These are phyloP conservation scores for Aspergillus alliaceus DNA, from an alignment of 2,329 filamentous ascomycete genomes.

Conservation along the genomic window DNA sequence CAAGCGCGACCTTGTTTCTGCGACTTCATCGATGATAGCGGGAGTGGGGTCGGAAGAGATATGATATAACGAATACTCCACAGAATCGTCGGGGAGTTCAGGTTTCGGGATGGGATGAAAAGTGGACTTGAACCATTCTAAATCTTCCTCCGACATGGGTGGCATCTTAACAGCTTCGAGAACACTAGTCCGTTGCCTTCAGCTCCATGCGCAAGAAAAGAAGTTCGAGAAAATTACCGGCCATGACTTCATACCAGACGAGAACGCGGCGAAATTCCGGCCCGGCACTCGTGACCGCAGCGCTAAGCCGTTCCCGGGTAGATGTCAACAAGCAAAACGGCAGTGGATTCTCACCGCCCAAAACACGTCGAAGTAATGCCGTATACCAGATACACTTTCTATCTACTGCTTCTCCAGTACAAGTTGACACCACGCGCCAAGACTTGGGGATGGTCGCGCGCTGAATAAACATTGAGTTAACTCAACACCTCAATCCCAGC, in stretches of 20 bases:
- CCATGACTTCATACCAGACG: constrained; percentile 35
- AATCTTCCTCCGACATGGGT: constrained; percentile 53
- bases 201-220: not conserved
- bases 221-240: constrained; percentile 12
- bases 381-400: not conserved
- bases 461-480: constrained; percentile 14
- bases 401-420: not conserved
- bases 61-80: constrained; percentile 80
- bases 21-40: constrained; percentile 55
- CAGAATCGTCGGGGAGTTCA: constrained; percentile 74
- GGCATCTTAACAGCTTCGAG: constrained; percentile 32
- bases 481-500: not conserved
- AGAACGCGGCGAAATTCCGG: constrained; percentile 28
- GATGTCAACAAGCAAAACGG: constrained; percentile 42
- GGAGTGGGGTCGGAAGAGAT: constrained; percentile 59
- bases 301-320: constrained; percentile 36
- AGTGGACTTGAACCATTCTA: constrained; percentile 66
- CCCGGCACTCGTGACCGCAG: constrained; percentile 17
- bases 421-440: constrained; percentile 6
- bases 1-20: constrained; percentile 58
- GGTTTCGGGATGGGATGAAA: constrained; percentile 65
- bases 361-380: constrained; percentile 32
- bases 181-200: not conserved
- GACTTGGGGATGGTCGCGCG: constrained; percentile 26
- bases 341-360: constrained; percentile 27